These are phyloP conservation scores for Claviceps humidiphila DNA, from an alignment of 2,329 filamentous ascomycete species.

Conservation along the genomic window DNA sequence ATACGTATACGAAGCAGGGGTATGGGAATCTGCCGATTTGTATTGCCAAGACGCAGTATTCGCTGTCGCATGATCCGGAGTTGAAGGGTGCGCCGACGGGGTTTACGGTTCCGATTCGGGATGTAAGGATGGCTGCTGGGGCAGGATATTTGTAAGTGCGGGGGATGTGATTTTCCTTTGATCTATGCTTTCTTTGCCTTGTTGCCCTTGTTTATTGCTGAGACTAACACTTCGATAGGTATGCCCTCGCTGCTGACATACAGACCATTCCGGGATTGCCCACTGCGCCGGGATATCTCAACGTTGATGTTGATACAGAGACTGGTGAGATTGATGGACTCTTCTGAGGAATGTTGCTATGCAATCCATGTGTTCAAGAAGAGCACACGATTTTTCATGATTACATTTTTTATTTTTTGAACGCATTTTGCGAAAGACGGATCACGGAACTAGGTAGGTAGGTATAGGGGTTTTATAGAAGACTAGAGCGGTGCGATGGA, in stretches of 20 bases:
- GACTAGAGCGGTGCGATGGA: too few relatives aligned
- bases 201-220: too few relatives aligned
- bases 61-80: constrained; percentile 79
- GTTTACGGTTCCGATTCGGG: constrained; percentile 87
- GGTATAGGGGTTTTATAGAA: too few relatives aligned
- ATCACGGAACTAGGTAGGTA: too few relatives aligned
- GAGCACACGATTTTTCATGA: too few relatives aligned
- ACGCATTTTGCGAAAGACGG: too few relatives aligned
- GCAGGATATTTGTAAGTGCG: constrained; percentile 71
- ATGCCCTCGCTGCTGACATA: constrained; percentile 90
- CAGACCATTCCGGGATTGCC: constrained; percentile 95
- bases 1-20: constrained; percentile 84
- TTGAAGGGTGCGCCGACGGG: constrained; percentile 91
- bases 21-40: constrained; percentile 91
- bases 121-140: constrained; percentile 86
- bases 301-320: constrained; percentile 73
- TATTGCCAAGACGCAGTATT: constrained; percentile 97
- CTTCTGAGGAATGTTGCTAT: constrained; percentile 40
- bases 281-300: constrained; percentile 88
- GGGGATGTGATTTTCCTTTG: not conserved
- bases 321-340: constrained; percentile 81
- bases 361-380: too few relatives aligned
- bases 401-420: too few relatives aligned
- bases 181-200: not conserved
- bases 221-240: constrained; percentile 38